phyloP scores from a whole-genome alignment of 202 grass and related monocot species.

The Miscanthus sacchariflorus region DNA sequence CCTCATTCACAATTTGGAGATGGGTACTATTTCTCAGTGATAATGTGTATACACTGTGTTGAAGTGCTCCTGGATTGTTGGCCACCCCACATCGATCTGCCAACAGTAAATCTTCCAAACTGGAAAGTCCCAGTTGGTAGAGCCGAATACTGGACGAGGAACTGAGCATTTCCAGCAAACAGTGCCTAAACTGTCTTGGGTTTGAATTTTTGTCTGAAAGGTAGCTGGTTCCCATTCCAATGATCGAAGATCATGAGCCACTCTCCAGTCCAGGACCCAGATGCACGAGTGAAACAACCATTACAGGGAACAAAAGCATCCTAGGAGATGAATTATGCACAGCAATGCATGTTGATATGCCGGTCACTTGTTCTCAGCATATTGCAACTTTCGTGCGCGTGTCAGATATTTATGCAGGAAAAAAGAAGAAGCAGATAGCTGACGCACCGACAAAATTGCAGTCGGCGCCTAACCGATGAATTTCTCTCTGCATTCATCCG shows the following conservation, averaged over 20 bases:
- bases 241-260: constrained; percentile 18
- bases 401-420: constrained; percentile 34
- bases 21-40: neutral
- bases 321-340: constrained; percentile 45
- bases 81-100: neutral
- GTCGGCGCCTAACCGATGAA: constrained; percentile 5
- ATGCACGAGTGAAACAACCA: neutral
- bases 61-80: neutral
- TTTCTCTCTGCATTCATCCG: neutral
- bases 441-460: constrained; percentile 31
- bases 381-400: neutral
- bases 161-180: constrained; percentile 26
- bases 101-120: constrained; percentile 3
- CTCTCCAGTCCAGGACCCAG: neutral
- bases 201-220: constrained; percentile 51
- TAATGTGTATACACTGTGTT: neutral
- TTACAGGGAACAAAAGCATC: constrained; percentile 50
- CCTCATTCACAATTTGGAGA: neutral
- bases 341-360: constrained; percentile 57
- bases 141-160: constrained; percentile 5
- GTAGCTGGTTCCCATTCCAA: constrained; percentile 38
- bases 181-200: constrained; percentile 42
- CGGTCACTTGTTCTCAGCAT: constrained; percentile 16
- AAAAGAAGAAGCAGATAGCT: constrained; percentile 17
- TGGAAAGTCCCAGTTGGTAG: neutral